Percentiles rank a stretch among this genome's conserved stretches.
Conservation (phyloP, 2,329 filamentous ascomycete species). For the Reticulascus tulasneorum region DNA sequence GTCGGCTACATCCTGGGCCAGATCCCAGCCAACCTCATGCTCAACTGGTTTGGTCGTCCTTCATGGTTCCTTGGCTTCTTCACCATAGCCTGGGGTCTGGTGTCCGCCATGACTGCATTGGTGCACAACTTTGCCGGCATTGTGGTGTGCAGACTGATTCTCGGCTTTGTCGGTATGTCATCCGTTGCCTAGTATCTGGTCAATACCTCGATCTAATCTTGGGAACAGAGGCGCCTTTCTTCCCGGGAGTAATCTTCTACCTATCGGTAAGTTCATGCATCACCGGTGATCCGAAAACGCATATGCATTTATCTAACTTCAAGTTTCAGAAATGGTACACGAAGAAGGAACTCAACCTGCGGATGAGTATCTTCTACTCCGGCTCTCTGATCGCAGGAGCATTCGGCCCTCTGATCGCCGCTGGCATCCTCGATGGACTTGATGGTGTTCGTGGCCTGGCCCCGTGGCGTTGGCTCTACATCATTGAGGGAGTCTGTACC, state of each 20-base stretch:
- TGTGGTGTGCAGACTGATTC: slow-evolving; percentile 30
- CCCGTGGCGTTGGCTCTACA: slow-evolving; percentile 50
- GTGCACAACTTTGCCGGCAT: slow-evolving; percentile 29
- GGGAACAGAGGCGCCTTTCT: slow-evolving; percentile 37
- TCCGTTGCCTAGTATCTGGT: not conserved
- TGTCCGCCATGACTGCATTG: slow-evolving; percentile 22
- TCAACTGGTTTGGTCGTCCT: slow-evolving; percentile 25
- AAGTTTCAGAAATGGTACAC: slow-evolving; percentile 23
- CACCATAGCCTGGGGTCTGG: slow-evolving; percentile 15
- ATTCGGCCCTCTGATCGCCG: slow-evolving; percentile 24
- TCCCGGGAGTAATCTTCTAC: slow-evolving; percentile 42
- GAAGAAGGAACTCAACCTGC: slow-evolving; percentile 43
- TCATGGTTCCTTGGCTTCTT: slow-evolving; percentile 33
- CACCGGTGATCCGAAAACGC: too few relatives aligned
- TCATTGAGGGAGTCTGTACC: slow-evolving; percentile 33
- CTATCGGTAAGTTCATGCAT: slow-evolving; percentile 28
- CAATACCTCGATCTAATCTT: not conserved
- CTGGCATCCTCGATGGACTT: slow-evolving; percentile 37
- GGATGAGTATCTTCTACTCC: slow-evolving; percentile 30
- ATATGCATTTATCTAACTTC: not conserved
- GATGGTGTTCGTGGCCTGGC: slow-evolving; percentile 33
- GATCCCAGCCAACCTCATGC: slow-evolving; percentile 19
- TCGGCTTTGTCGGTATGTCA: slow-evolving; percentile 29
- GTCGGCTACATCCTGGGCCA: slow-evolving; percentile 25
- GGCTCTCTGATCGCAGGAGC: slow-evolving; percentile 27